Conservation (phyloP, 257 asterid genomes). For the Capsicum chinense region DNA sequence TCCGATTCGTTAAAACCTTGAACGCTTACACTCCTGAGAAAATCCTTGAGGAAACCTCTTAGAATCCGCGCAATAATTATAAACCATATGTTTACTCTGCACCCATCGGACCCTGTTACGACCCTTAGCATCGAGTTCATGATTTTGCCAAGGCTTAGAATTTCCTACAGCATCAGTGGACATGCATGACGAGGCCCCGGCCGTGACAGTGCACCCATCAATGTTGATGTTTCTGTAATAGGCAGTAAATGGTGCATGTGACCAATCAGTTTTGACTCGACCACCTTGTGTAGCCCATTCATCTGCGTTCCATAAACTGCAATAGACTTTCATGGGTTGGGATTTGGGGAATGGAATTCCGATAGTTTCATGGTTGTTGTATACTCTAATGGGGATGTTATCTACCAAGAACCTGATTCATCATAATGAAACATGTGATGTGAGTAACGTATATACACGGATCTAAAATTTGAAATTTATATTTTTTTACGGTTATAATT, state of each 20-base stretch:
- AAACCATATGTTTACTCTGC: conserved; percentile 47
- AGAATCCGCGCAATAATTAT: conserved; percentile 49
- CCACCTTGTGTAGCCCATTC: conserved; percentile 87
- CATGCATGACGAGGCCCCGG: conserved; percentile 36
- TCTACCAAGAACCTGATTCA: conserved; percentile 58
- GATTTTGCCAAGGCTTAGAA: conserved; percentile 52
- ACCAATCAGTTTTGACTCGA: conserved; percentile 64
- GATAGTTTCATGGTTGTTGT: conserved; percentile 46
- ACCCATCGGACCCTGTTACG: conserved; percentile 49
- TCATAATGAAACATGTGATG: background rate
- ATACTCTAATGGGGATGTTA: conserved; percentile 61
- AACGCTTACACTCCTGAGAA: conserved; percentile 50
- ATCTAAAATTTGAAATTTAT: no score
- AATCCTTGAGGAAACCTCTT: conserved; percentile 48
- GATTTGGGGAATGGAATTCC: conserved; percentile 59
- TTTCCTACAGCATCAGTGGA: background rate
- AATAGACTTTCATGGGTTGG: conserved; percentile 58
- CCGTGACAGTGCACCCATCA: conserved; percentile 38
- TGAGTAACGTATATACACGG: no score
- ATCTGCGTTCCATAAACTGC: conserved; percentile 68
- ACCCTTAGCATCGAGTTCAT: conserved; percentile 48
- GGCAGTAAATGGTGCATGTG: conserved; percentile 60
- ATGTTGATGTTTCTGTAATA: conserved; percentile 45
- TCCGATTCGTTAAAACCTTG: conserved; percentile 38
- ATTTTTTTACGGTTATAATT: no score